A percentile compares a stretch with the other conserved stretches of the same genome.
phyloP scores from a whole-genome alignment of 1,284 basidiomycete genomes.

The Clitocybe nebularis region DNA sequence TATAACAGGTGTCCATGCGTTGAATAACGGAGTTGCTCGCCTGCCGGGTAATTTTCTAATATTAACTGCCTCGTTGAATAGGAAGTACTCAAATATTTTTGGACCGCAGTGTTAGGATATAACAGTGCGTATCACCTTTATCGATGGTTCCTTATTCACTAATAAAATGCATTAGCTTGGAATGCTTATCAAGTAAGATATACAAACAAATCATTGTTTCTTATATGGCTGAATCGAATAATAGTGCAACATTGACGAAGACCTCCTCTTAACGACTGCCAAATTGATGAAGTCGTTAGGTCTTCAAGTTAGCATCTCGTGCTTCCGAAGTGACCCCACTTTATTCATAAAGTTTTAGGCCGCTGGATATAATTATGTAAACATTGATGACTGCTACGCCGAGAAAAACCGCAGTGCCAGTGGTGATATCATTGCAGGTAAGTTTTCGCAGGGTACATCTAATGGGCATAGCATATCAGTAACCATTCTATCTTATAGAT shows the following conservation, averaged over 20 bases:
- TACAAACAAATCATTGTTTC: constrained; percentile 12
- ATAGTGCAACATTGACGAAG: constrained; percentile 56
- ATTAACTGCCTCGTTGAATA: background rate
- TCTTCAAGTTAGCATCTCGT: constrained; percentile 30
- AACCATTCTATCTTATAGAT: no score
- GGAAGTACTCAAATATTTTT: no score
- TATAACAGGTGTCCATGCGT: constrained; percentile 10
- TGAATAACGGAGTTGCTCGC: constrained; percentile 22
- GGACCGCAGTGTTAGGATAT: constrained; percentile 43
- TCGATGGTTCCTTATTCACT: constrained; percentile 3
- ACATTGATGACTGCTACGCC: constrained; percentile 53
- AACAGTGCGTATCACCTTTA: constrained; percentile 34
- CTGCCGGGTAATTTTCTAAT: constrained; percentile 19
- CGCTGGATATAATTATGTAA: constrained; percentile 46
- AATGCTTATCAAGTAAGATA: constrained; percentile 47
- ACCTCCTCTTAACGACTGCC: constrained; percentile 44
- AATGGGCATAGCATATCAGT: no score
- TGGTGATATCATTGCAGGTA: constrained; percentile 41
- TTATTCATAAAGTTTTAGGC: constrained; percentile 25
- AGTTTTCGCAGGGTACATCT: background rate
- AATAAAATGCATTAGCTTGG: constrained; percentile 39
- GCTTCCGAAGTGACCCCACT: background rate
- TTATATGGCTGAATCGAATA: constrained; percentile 1
- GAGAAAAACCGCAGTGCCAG: constrained; percentile 39
- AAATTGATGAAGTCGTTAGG: constrained; percentile 44